Evolutionary conservation across 2,329 filamentous ascomycete species (phyloP), one percentile per base, ranked within the genome.

Genomic region (Fusarium transvaalense): DNA sequence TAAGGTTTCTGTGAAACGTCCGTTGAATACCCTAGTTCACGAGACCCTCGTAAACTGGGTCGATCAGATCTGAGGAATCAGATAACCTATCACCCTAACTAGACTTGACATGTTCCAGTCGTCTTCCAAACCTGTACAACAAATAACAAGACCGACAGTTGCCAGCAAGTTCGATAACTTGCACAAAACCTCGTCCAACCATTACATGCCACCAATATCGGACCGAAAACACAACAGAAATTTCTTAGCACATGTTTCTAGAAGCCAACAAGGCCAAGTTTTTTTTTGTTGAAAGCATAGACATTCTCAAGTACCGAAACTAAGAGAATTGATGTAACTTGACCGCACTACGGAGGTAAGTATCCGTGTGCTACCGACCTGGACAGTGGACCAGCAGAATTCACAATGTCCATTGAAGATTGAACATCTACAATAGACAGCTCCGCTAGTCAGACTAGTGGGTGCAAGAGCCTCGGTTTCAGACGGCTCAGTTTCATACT

Each of bases 401-500:
- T 42, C 21, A 37, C 15, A 48, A 23, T 21, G 6, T 14, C 39
- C 47, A 46, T 46, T 61, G 15, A 41, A 51, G 32, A 21, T 50
- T 27, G 47, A 50, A 27, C 10, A 62, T 31, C 21, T 19, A 35
- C 29, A 19, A 15, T 21, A 61, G 34, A 29, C 6, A 48, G 19
- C n/a, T 64, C 21, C 50, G 27, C 51, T 63, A 64, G 42, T 29
- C 15, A 35, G 31, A 50, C 37, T 63, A 50, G 42, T 63, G n/a
- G 51, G 27, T 27, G 31, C 29, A 19, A 37, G 41, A 27, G 38
- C 34, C 31, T 63, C 59, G 61, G 59, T 43, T 63, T 64, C 37
- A 43, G 23, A 58, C 61, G 61, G 61, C 61, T 63, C 59, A 64
- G 42, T 57, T 50, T 45, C 42, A 39, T 32, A 50, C 50, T 39